Evolutionary conservation across 495 filamentous ascomycete genomes (phyloP).

Genomic region (Penicillium lividum): DNA sequence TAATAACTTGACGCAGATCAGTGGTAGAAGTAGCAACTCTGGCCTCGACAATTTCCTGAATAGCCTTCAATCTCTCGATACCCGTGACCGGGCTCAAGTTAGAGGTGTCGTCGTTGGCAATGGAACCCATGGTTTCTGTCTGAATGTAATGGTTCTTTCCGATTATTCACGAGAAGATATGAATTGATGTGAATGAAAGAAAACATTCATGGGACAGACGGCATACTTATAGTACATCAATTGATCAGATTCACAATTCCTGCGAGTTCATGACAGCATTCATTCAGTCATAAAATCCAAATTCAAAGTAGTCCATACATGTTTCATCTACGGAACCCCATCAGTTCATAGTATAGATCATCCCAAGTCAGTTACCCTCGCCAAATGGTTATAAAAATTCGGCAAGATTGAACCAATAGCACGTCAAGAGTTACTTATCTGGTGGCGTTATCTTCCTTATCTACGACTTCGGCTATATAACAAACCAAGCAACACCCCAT

Average conservation of each 20-base stretch:
- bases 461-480: background rate
- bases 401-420: background rate
- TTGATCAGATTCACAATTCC: too few relatives aligned
- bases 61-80: background rate
- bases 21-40: background rate
- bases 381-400: background rate
- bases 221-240: background rate
- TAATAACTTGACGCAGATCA: background rate
- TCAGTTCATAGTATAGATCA: background rate
- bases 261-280: background rate
- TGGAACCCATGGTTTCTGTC: background rate
- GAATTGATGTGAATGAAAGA: background rate
- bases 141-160: background rate
- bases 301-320: background rate
- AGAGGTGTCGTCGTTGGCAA: background rate
- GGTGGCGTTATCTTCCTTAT: background rate
- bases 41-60: background rate
- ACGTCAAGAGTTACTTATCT: background rate
- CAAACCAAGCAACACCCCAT: background rate
- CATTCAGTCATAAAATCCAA: background rate
- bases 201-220: background rate
- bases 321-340: too few relatives aligned
- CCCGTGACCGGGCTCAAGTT: background rate
- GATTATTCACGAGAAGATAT: background rate
- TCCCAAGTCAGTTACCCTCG: background rate